These are phyloP conservation scores for Tribonema minus DNA, from an alignment of 108 stramenopile genomes.

Conservation along the genomic window DNA sequence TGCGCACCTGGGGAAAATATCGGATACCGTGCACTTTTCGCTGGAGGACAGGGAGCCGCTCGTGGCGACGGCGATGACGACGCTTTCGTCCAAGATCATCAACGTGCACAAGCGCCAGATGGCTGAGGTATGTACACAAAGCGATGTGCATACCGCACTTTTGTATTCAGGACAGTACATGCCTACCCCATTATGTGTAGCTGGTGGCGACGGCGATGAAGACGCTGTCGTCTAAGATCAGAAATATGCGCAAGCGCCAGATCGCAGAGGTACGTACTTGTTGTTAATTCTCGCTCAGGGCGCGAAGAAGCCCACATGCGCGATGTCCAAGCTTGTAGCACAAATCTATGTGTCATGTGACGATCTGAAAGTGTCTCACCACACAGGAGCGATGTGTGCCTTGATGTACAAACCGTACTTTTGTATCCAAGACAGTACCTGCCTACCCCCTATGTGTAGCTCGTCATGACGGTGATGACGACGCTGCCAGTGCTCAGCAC, in stretches of 20 bases:
- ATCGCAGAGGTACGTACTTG: conserved; percentile 65
- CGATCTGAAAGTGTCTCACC: too few relatives aligned
- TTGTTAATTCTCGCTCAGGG: too few relatives aligned
- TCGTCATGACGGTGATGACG: conserved; percentile 48
- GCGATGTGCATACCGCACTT: neutral
- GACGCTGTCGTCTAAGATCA: conserved; percentile 89
- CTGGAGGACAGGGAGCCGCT: conserved; percentile 79
- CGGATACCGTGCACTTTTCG: conserved; percentile 78
- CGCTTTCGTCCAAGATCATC: conserved; percentile 91
- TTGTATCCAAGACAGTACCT: neutral
- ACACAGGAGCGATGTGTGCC: too few relatives aligned
- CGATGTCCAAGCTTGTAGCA: too few relatives aligned
- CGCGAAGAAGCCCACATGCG: too few relatives aligned
- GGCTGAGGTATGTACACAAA: conserved; percentile 55
- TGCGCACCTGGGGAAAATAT: conserved; percentile 71
- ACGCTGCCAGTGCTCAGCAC: conserved; percentile 91
- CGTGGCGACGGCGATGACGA: conserved; percentile 90
- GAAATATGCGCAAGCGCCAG: conserved; percentile 84
- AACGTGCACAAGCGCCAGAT: conserved; percentile 89
- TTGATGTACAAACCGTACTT: neutral
- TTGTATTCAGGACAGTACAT: neutral
- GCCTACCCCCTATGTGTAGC: neutral
- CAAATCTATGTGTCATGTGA: too few relatives aligned
- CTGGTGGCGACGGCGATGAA: conserved; percentile 47
- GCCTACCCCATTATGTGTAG: neutral